phyloP scores from a whole-genome alignment of 371 early-diverging fungal species.

The Mucor velutinosus region DNA sequence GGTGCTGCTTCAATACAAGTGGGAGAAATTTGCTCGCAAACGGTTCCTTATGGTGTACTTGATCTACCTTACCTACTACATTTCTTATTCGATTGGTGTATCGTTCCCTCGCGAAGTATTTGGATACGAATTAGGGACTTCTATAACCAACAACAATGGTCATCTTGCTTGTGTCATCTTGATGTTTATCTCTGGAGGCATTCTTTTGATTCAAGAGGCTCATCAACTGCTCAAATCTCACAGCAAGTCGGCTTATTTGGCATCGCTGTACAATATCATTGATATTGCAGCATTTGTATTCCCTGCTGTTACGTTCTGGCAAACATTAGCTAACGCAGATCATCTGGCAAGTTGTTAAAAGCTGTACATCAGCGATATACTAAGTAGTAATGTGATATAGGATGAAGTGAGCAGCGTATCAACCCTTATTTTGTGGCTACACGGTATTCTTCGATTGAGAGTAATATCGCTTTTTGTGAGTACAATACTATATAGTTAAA shows the following conservation, averaged over 20 bases:
- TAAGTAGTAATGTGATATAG: background rate
- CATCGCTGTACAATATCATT: slow-evolving; percentile 13
- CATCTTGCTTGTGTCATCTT: slow-evolving; percentile 4
- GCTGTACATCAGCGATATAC: no score
- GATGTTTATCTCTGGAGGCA: slow-evolving; percentile 2
- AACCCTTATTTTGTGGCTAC: slow-evolving; percentile 12
- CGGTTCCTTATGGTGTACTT: background rate
- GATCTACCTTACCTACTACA: slow-evolving; percentile 5
- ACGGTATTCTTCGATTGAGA: slow-evolving; percentile 10
- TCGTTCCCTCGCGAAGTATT: slow-evolving; percentile 7
- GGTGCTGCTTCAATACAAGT: slow-evolving; percentile 13
- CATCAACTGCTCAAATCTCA: background rate
- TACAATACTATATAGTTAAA: background rate
- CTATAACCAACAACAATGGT: background rate
- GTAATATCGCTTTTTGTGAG: slow-evolving; percentile 9
- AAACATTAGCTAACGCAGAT: background rate
- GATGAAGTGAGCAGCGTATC: slow-evolving; percentile 8
- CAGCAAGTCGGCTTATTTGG: background rate
- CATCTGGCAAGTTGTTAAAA: background rate
- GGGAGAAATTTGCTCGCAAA: background rate
- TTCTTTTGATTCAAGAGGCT: background rate
- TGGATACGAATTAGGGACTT: background rate
- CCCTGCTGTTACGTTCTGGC: background rate
- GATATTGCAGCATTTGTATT: slow-evolving; percentile 10
- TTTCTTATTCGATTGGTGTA: slow-evolving; percentile 4